A percentile compares a stretch with the other conserved stretches of the same genome.
Conservation (phyloP, 192 early-diverging fungal species). For the Gigaspora rosea region DNA sequence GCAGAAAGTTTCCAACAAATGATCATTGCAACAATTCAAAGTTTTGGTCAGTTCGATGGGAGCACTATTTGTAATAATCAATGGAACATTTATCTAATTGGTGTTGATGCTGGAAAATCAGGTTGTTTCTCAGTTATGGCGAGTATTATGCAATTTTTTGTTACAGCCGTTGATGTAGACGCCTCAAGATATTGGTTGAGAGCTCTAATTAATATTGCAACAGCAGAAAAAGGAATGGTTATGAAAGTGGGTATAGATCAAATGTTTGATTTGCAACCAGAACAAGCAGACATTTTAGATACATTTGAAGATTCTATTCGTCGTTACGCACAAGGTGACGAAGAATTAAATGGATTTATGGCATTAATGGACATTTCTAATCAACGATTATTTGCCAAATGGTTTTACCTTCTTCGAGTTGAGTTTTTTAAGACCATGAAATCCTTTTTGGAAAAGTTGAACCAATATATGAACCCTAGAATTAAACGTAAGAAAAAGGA, state of each 20-base stretch:
- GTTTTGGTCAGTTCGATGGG: background rate
- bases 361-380: conserved; percentile 1
- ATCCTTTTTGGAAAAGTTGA: background rate
- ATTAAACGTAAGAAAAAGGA: too few relatives aligned
- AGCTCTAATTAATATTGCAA: conserved; percentile 4
- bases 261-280: too few relatives aligned
- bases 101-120: conserved; percentile 18
- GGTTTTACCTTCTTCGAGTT: conserved; percentile 22
- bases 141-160: background rate
- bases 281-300: background rate
- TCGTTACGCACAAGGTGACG: background rate
- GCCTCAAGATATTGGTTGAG: conserved; percentile 11
- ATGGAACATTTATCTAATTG: conserved; percentile 24
- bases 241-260: background rate
- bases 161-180: conserved; percentile 13
- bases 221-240: background rate
- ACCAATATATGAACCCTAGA: too few relatives aligned
- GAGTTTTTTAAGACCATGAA: conserved; percentile 7
- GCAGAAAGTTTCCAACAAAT: background rate
- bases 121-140: conserved; percentile 16
- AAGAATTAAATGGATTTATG: conserved; percentile 21
- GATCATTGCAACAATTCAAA: background rate
- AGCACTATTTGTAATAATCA: conserved; percentile 1
- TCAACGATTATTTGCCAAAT: conserved; percentile 3
- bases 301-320: background rate